Conservation (phyloP, 1,284 basidiomycete genomes). For the Apiotrichum laibachii region DNA sequence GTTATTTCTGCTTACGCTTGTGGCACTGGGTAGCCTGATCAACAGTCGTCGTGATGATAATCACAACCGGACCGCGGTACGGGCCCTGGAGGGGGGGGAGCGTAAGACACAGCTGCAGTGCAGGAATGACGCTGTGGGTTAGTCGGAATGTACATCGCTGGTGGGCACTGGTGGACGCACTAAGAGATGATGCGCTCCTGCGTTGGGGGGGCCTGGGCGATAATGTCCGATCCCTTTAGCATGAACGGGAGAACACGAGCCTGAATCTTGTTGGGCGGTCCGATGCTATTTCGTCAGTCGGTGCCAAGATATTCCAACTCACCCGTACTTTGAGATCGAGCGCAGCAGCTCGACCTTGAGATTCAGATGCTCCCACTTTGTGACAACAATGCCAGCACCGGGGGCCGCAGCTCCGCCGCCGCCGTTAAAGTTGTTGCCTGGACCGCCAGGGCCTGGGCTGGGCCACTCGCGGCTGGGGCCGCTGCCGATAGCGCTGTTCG, state of each 20-base stretch:
- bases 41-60: slow-evolving; percentile 95
- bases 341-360: slow-evolving; percentile 82
- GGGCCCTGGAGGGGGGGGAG: slow-evolving; percentile 59
- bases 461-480: slow-evolving; percentile 19
- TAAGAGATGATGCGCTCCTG: slow-evolving; percentile 98
- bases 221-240: slow-evolving; percentile 85
- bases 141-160: no score
- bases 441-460: slow-evolving; percentile 9
- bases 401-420: slow-evolving; percentile 54
- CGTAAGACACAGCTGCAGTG: slow-evolving; percentile 74
- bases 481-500: not conserved
- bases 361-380: slow-evolving; percentile 93
- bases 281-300: slow-evolving; percentile 60
- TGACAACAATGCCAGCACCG: slow-evolving; percentile 77
- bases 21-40: slow-evolving; percentile 98
- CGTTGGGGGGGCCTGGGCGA: slow-evolving; percentile 96
- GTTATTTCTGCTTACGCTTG: slow-evolving; percentile 54
- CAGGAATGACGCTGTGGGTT: slow-evolving; percentile 67
- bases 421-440: slow-evolving; percentile 12
- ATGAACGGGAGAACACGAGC: slow-evolving; percentile 94
- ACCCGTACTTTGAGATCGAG: slow-evolving; percentile 92
- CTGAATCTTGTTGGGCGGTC: slow-evolving; percentile 98
- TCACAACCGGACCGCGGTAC: slow-evolving; percentile 75
- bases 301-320: slow-evolving; percentile 36
- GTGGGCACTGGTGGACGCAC: slow-evolving; percentile 26